Conservation (phyloP, 2,329 filamentous ascomycete species). For the Xylaria sp. region DNA sequence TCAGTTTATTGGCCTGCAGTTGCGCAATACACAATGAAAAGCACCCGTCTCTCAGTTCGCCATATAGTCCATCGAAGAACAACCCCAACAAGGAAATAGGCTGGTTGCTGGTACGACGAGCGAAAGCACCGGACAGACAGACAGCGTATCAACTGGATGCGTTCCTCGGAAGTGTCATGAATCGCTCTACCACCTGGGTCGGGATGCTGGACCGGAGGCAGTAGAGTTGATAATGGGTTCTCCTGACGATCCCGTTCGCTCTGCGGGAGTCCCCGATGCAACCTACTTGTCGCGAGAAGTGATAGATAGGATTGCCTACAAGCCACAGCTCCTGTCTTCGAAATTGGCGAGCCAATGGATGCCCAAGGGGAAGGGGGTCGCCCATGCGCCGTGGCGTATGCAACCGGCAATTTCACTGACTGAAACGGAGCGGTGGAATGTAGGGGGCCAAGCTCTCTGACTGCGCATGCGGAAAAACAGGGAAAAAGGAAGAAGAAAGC, state of each 20-base stretch:
- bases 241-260: slow-evolving; percentile 30
- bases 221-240: slow-evolving; percentile 21
- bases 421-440: slow-evolving; percentile 1
- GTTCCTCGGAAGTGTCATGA: slow-evolving; percentile 21
- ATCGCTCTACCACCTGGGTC: slow-evolving; percentile 8
- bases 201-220: neutral
- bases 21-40: slow-evolving; percentile 18
- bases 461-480: slow-evolving; percentile 30
- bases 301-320: slow-evolving; percentile 21
- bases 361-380: slow-evolving; percentile 1
- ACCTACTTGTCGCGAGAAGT: slow-evolving; percentile 19
- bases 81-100: slow-evolving; percentile 4
- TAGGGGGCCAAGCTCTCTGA: slow-evolving; percentile 31
- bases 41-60: slow-evolving; percentile 16
- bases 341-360: slow-evolving; percentile 18
- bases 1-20: slow-evolving; percentile 28
- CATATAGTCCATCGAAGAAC: slow-evolving; percentile 11
- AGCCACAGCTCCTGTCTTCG: slow-evolving; percentile 21
- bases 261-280: slow-evolving; percentile 28
- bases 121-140: slow-evolving; percentile 2
- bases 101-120: slow-evolving; percentile 12
- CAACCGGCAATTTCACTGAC: slow-evolving; percentile 7
- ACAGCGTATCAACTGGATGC: slow-evolving; percentile 11
- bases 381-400: slow-evolving; percentile 28
- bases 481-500: slow-evolving; percentile 11